These are phyloP conservation scores for Ustilago loliicola DNA, from an alignment of 1,284 basidiomycete species.

Conservation along the genomic window DNA sequence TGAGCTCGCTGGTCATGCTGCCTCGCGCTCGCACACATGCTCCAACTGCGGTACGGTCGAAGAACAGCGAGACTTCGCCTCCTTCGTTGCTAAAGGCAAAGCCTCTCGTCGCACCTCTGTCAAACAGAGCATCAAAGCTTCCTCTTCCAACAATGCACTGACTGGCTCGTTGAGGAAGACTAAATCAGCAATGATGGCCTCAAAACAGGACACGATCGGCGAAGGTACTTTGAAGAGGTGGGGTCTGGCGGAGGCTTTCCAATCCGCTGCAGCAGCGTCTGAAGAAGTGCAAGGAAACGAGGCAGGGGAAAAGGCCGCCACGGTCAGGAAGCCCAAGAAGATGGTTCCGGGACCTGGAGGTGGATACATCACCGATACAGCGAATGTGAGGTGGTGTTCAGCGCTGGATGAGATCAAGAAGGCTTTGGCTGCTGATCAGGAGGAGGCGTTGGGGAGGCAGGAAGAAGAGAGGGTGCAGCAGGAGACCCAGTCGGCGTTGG, in stretches of 20 bases:
- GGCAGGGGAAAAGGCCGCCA: neutral
- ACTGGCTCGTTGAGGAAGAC: constrained; percentile 28
- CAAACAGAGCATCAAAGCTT: constrained; percentile 23
- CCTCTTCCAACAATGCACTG: constrained; percentile 8
- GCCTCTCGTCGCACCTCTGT: constrained; percentile 30
- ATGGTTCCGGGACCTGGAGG: constrained; percentile 62
- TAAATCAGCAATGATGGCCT: constrained; percentile 11
- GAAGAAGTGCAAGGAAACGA: neutral
- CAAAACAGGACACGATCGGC: constrained; percentile 21
- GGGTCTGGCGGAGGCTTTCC: constrained; percentile 48
- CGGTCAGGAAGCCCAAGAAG: constrained; percentile 43
- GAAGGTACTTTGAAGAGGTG: constrained; percentile 42
- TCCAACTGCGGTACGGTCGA: constrained; percentile 27
- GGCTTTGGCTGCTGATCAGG: constrained; percentile 39
- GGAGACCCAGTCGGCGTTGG: constrained; percentile 26
- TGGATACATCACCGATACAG: constrained; percentile 61
- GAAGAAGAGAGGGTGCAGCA: constrained; percentile 19
- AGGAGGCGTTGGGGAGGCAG: constrained; percentile 5
- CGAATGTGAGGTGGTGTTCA: constrained; percentile 59
- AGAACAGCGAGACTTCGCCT: constrained; percentile 35
- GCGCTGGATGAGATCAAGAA: constrained; percentile 63
- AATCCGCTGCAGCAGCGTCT: constrained; percentile 13
- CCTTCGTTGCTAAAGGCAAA: constrained; percentile 45
- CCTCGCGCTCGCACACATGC: constrained; percentile 24
- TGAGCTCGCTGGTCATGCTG: constrained; percentile 20